These are phyloP conservation scores for Moricandia arvensis DNA, from an alignment of 345 rosid species.

Conservation along the genomic window DNA sequence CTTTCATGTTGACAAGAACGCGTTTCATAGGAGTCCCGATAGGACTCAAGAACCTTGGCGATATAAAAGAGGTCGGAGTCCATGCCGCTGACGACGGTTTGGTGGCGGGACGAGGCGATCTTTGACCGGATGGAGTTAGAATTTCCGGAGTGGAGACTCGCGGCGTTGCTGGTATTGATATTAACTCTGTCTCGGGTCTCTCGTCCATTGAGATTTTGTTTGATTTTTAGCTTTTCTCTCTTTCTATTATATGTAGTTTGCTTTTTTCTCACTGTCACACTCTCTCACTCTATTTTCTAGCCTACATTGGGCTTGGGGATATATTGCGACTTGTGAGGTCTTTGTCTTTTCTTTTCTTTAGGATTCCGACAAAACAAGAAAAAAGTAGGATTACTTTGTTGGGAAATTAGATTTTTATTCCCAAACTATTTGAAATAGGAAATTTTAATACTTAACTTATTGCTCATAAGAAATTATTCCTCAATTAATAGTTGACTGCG, in stretches of 20 bases:
- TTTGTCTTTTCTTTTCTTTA: background rate
- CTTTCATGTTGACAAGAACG: constrained; percentile 87
- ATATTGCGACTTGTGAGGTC: background rate
- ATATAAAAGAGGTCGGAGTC: constrained; percentile 96
- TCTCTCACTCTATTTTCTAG: constrained; percentile 2
- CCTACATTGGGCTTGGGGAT: background rate
- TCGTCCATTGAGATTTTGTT: constrained; percentile 57
- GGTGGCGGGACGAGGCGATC: constrained; percentile 88
- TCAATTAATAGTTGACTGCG: too few relatives aligned
- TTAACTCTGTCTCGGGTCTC: constrained; percentile 97
- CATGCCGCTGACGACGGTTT: constrained; percentile 68
- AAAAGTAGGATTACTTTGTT: background rate
- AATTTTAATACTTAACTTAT: too few relatives aligned
- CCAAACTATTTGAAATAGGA: too few relatives aligned
- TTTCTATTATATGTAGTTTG: background rate
- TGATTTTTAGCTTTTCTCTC: background rate
- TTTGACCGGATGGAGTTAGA: constrained; percentile 87
- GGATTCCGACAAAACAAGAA: constrained; percentile 14
- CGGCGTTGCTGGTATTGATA: constrained; percentile 95
- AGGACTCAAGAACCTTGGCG: constrained; percentile 91
- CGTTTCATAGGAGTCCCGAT: constrained; percentile 99
- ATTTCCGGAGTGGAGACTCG: constrained; percentile 94
- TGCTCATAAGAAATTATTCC: too few relatives aligned
- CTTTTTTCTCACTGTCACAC: constrained; percentile 17
- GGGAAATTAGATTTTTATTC: too few relatives aligned